phyloP scores from a whole-genome alignment of 441 rosid genomes.

The Melastoma candidum region DNA sequence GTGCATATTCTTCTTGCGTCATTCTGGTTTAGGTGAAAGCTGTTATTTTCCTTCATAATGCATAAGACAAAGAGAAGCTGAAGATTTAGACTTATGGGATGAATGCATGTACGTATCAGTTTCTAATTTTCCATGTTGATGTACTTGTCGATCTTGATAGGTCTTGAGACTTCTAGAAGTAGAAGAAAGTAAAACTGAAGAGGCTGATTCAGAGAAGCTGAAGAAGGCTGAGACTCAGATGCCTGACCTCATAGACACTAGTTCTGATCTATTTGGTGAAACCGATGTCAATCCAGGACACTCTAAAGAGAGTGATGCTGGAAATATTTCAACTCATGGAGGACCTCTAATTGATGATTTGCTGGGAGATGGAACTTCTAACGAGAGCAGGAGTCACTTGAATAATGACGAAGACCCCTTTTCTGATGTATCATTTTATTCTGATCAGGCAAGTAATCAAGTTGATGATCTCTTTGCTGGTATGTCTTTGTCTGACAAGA shows the following conservation, averaged over 20 bases:
- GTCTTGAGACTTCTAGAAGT: constrained; percentile 67
- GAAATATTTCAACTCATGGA: constrained; percentile 24
- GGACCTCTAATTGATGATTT: constrained; percentile 65
- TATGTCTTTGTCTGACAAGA: constrained; percentile 52
- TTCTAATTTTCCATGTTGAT: too few species aligned
- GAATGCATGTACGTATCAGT: too few species aligned
- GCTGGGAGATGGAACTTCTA: constrained; percentile 50
- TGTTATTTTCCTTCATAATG: too few species aligned
- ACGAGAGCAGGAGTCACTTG: constrained; percentile 27
- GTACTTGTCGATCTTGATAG: constrained; percentile 25
- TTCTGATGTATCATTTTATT: constrained; percentile 78
- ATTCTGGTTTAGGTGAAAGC: too few species aligned
- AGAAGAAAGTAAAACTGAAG: constrained; percentile 28
- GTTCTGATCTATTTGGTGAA: constrained; percentile 35
- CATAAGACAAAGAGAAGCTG: too few species aligned
- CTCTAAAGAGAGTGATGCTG: constrained; percentile 29
- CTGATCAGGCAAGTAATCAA: constrained; percentile 37
- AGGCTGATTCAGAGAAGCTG: constrained; percentile 35
- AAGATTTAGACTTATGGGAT: too few species aligned
- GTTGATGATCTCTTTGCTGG: constrained; percentile 71
- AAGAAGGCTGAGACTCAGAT: constrained; percentile 45
- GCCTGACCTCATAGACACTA: constrained; percentile 84
- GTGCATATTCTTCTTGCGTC: too few species aligned
- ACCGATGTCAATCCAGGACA: constrained; percentile 32
- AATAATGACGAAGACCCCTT: constrained; percentile 70